These are phyloP conservation scores for Tuber brumale DNA, from an alignment of 495 filamentous ascomycete genomes.

Conservation along the genomic window DNA sequence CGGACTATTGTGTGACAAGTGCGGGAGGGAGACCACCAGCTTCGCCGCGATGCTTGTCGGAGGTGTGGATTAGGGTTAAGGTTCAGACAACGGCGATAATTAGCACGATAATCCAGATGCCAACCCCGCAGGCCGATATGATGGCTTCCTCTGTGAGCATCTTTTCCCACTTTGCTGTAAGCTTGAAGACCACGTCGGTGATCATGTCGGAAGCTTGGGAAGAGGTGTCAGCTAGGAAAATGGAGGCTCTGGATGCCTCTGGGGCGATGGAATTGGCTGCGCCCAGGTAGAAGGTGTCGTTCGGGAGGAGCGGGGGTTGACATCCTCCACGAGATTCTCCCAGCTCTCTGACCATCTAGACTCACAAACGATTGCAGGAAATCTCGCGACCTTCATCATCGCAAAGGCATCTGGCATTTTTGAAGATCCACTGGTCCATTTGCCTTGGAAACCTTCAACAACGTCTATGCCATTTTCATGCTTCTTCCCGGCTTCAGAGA, in stretches of 20 bases:
- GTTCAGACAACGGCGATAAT: conserved; percentile 66
- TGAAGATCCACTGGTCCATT: too few relatives aligned
- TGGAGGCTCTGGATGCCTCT: conserved; percentile 53
- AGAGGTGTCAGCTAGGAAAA: conserved; percentile 68
- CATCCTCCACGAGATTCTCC: too few relatives aligned
- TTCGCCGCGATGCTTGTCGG: conserved; percentile 52
- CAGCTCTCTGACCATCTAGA: too few relatives aligned
- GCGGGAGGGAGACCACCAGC: conserved; percentile 41
- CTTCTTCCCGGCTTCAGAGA: conserved; percentile 82
- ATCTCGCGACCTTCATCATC: too few relatives aligned
- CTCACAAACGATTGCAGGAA: too few relatives aligned
- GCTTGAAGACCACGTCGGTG: conserved; percentile 61
- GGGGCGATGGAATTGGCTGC: conserved; percentile 58
- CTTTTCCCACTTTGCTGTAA: conserved; percentile 56
- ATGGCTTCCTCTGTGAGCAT: conserved; percentile 67
- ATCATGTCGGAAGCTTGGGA: conserved; percentile 69
- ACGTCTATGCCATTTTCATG: conserved; percentile 67
- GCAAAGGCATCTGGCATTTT: too few relatives aligned
- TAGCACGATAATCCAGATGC: conserved; percentile 68
- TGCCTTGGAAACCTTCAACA: conserved; percentile 37
- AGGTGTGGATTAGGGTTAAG: conserved; percentile 48
- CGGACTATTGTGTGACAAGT: neutral
- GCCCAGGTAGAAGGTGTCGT: conserved; percentile 77
- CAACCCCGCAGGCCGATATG: conserved; percentile 63
- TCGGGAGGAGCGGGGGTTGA: conserved; percentile 66